These are phyloP conservation scores for Solanum paucissectum DNA, from an alignment of 257 asterid species.

Conservation along the genomic window DNA sequence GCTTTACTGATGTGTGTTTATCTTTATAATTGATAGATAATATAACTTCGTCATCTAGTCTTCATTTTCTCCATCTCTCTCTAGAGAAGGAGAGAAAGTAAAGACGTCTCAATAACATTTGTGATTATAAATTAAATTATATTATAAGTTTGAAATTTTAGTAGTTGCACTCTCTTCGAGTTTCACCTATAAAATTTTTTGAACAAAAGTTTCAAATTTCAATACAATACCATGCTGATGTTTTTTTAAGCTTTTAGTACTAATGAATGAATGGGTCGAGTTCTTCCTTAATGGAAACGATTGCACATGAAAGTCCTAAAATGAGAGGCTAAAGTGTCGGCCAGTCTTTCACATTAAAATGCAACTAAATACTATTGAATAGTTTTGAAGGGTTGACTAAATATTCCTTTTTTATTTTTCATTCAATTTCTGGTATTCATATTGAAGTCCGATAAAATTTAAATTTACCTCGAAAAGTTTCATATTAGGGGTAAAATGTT, in stretches of 20 bases:
- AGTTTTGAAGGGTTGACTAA: not conserved
- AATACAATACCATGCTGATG: too few species aligned
- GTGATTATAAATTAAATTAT: not conserved
- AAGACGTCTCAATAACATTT: not conserved
- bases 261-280: not conserved
- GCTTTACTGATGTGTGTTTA: too few species aligned
- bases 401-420: not conserved
- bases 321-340: not conserved
- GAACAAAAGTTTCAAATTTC: too few species aligned
- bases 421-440: not conserved
- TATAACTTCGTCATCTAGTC: too few species aligned
- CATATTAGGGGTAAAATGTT: fast-evolving
- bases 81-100: not conserved
- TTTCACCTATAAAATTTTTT: too few species aligned
- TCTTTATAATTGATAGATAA: too few species aligned
- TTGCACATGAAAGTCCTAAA: not conserved
- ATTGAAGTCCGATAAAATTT: not conserved
- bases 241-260: not conserved
- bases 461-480: not conserved
- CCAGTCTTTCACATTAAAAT: not conserved
- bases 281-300: not conserved
- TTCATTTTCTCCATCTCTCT: too few species aligned
- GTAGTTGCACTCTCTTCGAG: too few species aligned
- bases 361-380: not conserved
- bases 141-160: not conserved